These are phyloP conservation scores for Camellia sinensis DNA, from an alignment of 148 eudicot species.

Conservation along the genomic window DNA sequence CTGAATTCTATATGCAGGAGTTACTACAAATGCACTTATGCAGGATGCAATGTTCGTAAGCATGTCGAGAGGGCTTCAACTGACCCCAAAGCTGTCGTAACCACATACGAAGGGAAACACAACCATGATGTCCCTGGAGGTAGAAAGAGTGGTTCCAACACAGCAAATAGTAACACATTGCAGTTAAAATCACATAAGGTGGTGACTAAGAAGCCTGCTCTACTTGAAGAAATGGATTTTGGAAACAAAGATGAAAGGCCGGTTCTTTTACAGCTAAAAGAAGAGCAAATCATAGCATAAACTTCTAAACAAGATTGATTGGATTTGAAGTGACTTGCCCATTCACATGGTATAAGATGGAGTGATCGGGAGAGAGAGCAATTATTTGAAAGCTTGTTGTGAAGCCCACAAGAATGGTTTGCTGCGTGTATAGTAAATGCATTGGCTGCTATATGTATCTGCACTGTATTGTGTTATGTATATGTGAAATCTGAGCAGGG, in stretches of 20 bases:
- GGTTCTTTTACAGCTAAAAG: conserved; percentile 50
- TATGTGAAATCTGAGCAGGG: not conserved
- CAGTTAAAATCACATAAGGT: conserved; percentile 24
- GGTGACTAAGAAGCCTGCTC: conserved; percentile 18
- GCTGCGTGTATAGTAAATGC: not conserved
- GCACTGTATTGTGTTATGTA: not conserved
- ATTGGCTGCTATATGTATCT: not conserved
- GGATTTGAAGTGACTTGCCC: not conserved
- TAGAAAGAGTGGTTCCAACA: conserved; percentile 27
- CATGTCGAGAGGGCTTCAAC: conserved; percentile 85
- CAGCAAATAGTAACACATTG: conserved; percentile 5
- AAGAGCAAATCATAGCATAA: conserved; percentile 46
- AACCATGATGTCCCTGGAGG: conserved; percentile 67
- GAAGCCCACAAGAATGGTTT: not conserved
- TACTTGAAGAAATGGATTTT: conserved; percentile 25
- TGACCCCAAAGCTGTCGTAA: conserved; percentile 71
- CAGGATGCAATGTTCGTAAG: conserved; percentile 81
- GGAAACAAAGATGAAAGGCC: conserved; percentile 43
- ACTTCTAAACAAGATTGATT: not conserved
- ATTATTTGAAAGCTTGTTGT: not conserved
- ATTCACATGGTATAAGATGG: not conserved
- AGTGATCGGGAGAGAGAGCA: not conserved
- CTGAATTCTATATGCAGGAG: conserved; percentile 50
- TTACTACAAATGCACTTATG: conserved; percentile 78
- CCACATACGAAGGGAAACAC: conserved; percentile 91